Evolutionary conservation across 2,329 filamentous ascomycete species (phyloP), one percentile per base, ranked within the genome.

Genomic region (Talaromyces amestolkiae): DNA sequence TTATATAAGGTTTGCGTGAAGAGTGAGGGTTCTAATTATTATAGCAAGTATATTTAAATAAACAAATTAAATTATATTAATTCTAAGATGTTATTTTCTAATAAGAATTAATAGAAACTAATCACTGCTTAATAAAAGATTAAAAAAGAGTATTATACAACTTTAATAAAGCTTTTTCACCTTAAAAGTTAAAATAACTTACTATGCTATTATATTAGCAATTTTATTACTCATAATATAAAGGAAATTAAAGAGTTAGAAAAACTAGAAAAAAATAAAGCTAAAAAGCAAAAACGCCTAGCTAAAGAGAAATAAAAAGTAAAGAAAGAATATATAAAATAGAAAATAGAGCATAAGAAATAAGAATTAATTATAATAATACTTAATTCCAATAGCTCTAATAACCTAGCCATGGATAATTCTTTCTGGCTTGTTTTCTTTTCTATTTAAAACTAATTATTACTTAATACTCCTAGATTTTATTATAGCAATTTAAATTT

Each of bases 151-250:
- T 39, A 39, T 8, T 5, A 39, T 8, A 51, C 4, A 51, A 27
- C 7, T 39, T 3, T 15, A 51, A 27, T 27, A 27, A 51, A 51
- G 24, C 3, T n/a, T 51, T 19, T 51, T 27, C 15, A 51, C 11
- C 3, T 51, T 15, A 27, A 51, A 3, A 51, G 27, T 3, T 11
- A 51, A n/a, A 5, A 39, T 5, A 39, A 39, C 6, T 39, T 39
- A 3, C 10, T 39, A 8, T 39, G 11, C 3, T 8, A 13, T 3
- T 39, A 39, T 9, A 13, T 35, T 68, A 60, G 5, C 53, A 53
- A 53, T 63, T 41, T 24, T 60, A 54, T 31, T 66, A 51, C 19
- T 60, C 31, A 47, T 66, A 39, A 31, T 58, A 51, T n/a, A 60
- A 61, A 11, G 59, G 65, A n/a, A 58, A 67, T 11, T 66, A 13